Base-by-base conservation (phyloP, 306 rosid genomes). In the Lotus japonicus region DNA sequence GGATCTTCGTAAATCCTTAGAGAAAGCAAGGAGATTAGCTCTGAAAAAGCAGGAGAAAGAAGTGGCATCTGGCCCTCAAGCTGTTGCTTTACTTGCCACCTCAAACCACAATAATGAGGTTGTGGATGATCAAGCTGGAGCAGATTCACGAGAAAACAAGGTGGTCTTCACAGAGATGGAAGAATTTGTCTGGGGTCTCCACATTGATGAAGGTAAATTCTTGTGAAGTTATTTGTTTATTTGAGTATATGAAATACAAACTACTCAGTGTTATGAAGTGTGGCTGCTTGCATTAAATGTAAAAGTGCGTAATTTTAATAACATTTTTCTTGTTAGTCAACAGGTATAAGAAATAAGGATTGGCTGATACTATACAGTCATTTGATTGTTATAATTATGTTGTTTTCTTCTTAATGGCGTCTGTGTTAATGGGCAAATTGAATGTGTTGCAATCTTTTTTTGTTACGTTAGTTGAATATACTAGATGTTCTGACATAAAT, bases 141-240 rank as follows among this genome's bases (percentile, higher is more conserved):
- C 84, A 67, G 95, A 94, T 71, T 77, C 83, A 13, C 86, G 83
- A 51, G 96, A 88, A 73, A 90, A 87, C 72, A 88, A 87, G 83
- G 90, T 94, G 57, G 97, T 88, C 63, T 86, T 94, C 68, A 86
- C 99, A 38, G 95, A 94, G 85, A 90, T 94, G 99, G 96, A 94
- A 83, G 99, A 94, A 76, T 94, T 88, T 85, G 95, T 94, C 59
- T 88, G 89, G 95, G 89, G 99, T 79, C 90, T 90, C 70, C 97
- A 88, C 80, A 86, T 90, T 74, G 99, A 85, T 64, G 95, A 94
- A 88, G 97, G 99, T 90, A 80, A 35, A 8, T 53, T 74, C 36
- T 48, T 21, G 5, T 41, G 11, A 28, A 33, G n/a, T 35, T 58
- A 38, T 45, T 13, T 84, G 36, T 52, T 59, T 70, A 42, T 43